A percentile compares a stretch with the other conserved stretches of the same genome.
These are phyloP conservation scores for Penstemon davidsonii DNA, from an alignment of 257 asterid species.

Conservation along the genomic window DNA sequence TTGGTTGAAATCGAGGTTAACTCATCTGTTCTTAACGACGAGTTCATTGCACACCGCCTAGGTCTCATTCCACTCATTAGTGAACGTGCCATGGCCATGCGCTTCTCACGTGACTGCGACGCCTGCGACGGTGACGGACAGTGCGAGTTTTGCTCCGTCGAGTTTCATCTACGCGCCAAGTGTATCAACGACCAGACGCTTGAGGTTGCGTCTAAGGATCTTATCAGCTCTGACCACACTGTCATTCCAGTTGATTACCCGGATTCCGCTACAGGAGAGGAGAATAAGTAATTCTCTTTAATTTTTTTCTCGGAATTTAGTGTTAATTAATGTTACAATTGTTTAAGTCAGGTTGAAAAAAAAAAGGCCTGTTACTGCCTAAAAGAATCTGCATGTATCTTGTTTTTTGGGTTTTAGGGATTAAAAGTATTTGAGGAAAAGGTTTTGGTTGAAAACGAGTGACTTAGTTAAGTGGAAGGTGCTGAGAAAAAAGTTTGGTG, in stretches of 20 bases:
- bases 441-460: too few species aligned
- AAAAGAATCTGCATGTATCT: too few species aligned
- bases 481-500: too few species aligned
- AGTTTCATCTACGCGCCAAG: conserved; percentile 75
- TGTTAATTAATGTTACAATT: too few species aligned
- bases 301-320: too few species aligned
- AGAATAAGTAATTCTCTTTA: too few species aligned
- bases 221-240: conserved; percentile 81
- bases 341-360: too few species aligned
- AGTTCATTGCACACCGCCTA: conserved; percentile 85
- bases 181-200: conserved; percentile 80
- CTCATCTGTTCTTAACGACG: conserved; percentile 86
- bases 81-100: conserved; percentile 96
- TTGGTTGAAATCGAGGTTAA: conserved; percentile 93
- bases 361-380: too few species aligned
- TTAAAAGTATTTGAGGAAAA: too few species aligned
- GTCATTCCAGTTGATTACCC: conserved; percentile 86
- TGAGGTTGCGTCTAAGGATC: conserved; percentile 87
- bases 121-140: conserved; percentile 99
- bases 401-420: too few species aligned
- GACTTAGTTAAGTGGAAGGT: too few species aligned
- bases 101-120: conserved; percentile 97
- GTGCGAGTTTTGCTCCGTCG: conserved; percentile 97
- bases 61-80: conserved; percentile 82
- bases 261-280: conserved; percentile 35